A percentile compares a stretch with the other conserved stretches of the same genome.
phyloP scores from a whole-genome alignment of 306 rosid genomes.

The Hippophae tibetana region DNA sequence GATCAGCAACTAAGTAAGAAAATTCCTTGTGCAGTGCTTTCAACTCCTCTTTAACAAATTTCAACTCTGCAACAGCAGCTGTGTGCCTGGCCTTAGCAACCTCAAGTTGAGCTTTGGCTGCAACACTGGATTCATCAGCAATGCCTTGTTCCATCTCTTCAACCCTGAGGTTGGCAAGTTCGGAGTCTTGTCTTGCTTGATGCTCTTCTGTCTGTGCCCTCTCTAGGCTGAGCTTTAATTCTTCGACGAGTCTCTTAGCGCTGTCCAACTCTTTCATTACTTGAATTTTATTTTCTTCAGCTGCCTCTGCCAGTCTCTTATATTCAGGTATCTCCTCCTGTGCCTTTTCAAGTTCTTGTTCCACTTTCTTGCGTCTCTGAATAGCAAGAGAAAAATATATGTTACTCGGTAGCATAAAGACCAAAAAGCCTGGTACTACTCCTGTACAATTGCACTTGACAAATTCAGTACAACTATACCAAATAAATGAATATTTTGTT shows the following conservation, averaged over 20 bases:
- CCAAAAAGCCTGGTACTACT: not conserved
- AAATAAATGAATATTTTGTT: not conserved
- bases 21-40: conserved; percentile 55
- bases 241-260: conserved; percentile 83
- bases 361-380: conserved; percentile 78
- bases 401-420: not conserved
- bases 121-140: conserved; percentile 91
- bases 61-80: conserved; percentile 69
- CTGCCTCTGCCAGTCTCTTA: conserved; percentile 50
- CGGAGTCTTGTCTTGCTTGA: conserved; percentile 94
- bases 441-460: not conserved
- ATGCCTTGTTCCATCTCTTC: conserved; percentile 99
- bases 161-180: conserved; percentile 94
- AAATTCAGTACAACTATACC: not conserved
- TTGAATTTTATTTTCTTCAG: conserved; percentile 50
- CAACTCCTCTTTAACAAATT: conserved; percentile 73
- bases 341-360: conserved; percentile 77
- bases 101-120: conserved; percentile 97
- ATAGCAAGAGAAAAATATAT: conserved; percentile 12
- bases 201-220: conserved; percentile 93
- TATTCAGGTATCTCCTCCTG: conserved; percentile 69
- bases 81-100: conserved; percentile 83
- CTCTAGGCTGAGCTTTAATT: conserved; percentile 84
- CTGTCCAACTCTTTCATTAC: conserved; percentile 72
- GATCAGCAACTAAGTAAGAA: conserved; percentile 65